Percentiles rank a stretch among this genome's conserved stretches.
phyloP scores from a whole-genome alignment of 2,329 filamentous ascomycete genomes.

The Colletotrichum sp. region DNA sequence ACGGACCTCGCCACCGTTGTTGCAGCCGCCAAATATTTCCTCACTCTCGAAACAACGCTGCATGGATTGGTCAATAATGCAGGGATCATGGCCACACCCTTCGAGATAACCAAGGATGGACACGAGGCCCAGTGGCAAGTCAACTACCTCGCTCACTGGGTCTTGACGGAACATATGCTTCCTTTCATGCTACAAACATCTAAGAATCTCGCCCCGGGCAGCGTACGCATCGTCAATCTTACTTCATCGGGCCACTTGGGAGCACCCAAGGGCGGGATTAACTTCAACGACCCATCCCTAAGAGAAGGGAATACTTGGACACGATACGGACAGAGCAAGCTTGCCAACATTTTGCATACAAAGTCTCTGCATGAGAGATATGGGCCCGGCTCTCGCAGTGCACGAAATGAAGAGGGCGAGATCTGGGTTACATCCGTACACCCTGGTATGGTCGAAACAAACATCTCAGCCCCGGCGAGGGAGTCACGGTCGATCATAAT shows the following conservation, averaged over 20 bases:
- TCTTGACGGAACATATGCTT: constrained; percentile 41
- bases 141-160: constrained; percentile 48
- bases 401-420: not conserved
- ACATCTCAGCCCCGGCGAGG: not conserved
- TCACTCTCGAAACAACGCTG: constrained; percentile 29
- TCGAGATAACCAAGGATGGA: constrained; percentile 35
- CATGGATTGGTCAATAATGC: constrained; percentile 31
- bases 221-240: constrained; percentile 24
- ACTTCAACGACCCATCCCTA: constrained; percentile 21
- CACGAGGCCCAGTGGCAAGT: constrained; percentile 42
- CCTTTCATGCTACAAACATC: constrained; percentile 38
- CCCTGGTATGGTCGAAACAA: not conserved
- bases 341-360: constrained; percentile 51
- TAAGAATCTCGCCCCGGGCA: constrained; percentile 3
- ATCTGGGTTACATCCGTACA: not conserved
- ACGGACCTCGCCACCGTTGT: constrained; percentile 38
- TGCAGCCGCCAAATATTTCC: constrained; percentile 34
- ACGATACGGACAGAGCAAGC: constrained; percentile 52
- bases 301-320: constrained; percentile 6
- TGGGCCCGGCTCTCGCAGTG: constrained; percentile 21
- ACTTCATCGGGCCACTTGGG: constrained; percentile 25
- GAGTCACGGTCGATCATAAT: not conserved
- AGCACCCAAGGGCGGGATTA: constrained; percentile 22
- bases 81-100: constrained; percentile 25
- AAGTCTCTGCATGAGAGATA: constrained; percentile 41